A percentile compares a stretch with the other conserved stretches of the same genome.
phyloP scores from a whole-genome alignment of 305 asterid species.

The Fraxinus paxiana region DNA sequence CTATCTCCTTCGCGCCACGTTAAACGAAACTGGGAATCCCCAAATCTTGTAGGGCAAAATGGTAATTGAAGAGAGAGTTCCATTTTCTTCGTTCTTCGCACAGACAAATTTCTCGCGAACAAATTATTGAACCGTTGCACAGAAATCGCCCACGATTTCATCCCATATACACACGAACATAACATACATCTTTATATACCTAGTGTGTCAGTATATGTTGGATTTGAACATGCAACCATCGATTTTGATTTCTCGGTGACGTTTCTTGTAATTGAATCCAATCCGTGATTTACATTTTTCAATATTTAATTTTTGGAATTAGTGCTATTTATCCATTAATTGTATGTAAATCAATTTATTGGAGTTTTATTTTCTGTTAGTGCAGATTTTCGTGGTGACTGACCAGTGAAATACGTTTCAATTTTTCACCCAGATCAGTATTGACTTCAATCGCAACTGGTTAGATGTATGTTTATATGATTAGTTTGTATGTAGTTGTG shows the following conservation, averaged over 20 bases:
- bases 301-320: background rate
- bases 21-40: background rate
- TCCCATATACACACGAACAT: background rate
- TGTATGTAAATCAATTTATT: background rate
- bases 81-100: background rate
- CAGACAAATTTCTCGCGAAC: background rate
- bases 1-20: background rate
- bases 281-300: background rate
- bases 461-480: background rate
- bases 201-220: background rate
- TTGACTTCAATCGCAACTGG: constrained; percentile 12
- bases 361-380: background rate
- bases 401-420: background rate
- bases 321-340: background rate
- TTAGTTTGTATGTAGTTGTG: constrained; percentile 17
- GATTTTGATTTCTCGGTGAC: background rate
- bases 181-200: background rate
- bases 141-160: background rate
- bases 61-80: background rate
- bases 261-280: background rate
- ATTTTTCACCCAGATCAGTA: constrained; percentile 7
- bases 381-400: constrained; percentile 29
- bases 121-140: background rate
- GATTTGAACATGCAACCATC: background rate
- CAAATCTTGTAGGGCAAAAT: background rate